These are phyloP conservation scores for Calonectria multiphialidica DNA, from an alignment of 2,329 filamentous ascomycete species.

Conservation along the genomic window DNA sequence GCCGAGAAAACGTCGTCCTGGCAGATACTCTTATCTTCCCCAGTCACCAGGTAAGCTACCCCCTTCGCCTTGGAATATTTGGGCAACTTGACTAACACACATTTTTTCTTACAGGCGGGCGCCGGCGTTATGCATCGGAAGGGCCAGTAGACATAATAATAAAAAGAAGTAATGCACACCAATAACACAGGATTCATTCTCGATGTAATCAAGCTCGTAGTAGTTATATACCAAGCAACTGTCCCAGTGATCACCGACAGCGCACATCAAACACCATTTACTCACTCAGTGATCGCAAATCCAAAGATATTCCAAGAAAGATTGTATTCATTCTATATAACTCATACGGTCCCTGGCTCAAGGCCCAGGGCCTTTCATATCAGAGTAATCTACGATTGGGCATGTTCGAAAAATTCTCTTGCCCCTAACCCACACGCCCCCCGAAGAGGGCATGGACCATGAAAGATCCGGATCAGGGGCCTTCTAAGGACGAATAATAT, in stretches of 20 bases:
- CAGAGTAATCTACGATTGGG: neutral
- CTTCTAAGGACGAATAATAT: conserved; percentile 54
- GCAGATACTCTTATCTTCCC: conserved; percentile 91
- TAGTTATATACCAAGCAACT: neutral
- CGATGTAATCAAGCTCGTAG: neutral
- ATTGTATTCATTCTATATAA: neutral
- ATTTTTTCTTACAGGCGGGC: conserved; percentile 41
- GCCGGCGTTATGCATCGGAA: conserved; percentile 49
- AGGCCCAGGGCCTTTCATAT: neutral
- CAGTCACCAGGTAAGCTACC: conserved; percentile 79
- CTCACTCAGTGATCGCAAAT: neutral
- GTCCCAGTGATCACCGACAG: neutral
- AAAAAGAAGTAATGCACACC: conserved; percentile 1
- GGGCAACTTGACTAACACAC: conserved; percentile 14
- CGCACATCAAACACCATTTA: too few species aligned
- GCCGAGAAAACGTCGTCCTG: conserved; percentile 90
- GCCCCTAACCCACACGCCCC: conserved; percentile 50
- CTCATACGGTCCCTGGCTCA: too few species aligned
- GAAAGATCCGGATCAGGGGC: conserved; percentile 46
- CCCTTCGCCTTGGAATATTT: neutral
- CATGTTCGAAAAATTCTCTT: conserved; percentile 59
- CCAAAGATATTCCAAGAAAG: neutral
- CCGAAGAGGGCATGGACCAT: conserved; percentile 41
- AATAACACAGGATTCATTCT: neutral
- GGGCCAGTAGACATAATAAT: conserved; percentile 16